Evolutionary conservation across 192 early-diverging fungal genomes (phyloP).

Genomic region (Backusella psychrophila): DNA sequence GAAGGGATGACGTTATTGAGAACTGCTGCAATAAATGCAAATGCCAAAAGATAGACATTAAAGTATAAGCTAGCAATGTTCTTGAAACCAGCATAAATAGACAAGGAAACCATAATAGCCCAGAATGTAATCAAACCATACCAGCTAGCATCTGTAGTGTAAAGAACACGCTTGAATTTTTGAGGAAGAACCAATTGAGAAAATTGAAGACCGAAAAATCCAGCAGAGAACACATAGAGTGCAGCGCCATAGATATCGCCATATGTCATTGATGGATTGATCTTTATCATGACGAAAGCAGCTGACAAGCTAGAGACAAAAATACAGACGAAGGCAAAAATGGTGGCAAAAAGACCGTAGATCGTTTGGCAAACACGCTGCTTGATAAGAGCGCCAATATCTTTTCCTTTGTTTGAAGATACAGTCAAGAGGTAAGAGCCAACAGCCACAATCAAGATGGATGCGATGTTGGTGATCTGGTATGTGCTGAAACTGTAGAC

Average conservation of each 20-base stretch:
- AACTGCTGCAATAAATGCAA: slow-evolving; percentile 28
- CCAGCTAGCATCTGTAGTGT: not conserved
- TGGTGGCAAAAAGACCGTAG: not conserved
- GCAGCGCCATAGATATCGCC: slow-evolving; percentile 13
- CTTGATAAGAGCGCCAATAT: not conserved
- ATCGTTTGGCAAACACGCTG: not conserved
- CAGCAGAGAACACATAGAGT: not conserved
- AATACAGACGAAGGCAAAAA: not conserved
- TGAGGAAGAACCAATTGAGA: slow-evolving; percentile 9
- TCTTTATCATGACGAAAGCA: not conserved
- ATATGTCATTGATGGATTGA: slow-evolving; percentile 16
- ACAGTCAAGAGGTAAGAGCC: not conserved
- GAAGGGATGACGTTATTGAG: not conserved
- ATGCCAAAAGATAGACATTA: slow-evolving; percentile 36
- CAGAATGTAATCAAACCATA: slow-evolving; percentile 42
- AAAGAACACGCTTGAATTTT: not conserved
- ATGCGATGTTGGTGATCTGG: slow-evolving; percentile 17
- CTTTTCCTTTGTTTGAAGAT: not conserved
- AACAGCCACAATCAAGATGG: slow-evolving; percentile 24
- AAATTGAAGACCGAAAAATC: not conserved
- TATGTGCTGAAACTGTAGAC: slow-evolving; percentile 30
- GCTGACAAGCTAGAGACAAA: not conserved
- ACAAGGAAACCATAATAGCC: slow-evolving; percentile 34
- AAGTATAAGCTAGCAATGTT: slow-evolving; percentile 41
- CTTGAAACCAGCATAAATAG: slow-evolving; percentile 18